These are phyloP conservation scores for Kazachstania psychrophila DNA, from an alignment of 805 yeast genomes.

Conservation along the genomic window DNA sequence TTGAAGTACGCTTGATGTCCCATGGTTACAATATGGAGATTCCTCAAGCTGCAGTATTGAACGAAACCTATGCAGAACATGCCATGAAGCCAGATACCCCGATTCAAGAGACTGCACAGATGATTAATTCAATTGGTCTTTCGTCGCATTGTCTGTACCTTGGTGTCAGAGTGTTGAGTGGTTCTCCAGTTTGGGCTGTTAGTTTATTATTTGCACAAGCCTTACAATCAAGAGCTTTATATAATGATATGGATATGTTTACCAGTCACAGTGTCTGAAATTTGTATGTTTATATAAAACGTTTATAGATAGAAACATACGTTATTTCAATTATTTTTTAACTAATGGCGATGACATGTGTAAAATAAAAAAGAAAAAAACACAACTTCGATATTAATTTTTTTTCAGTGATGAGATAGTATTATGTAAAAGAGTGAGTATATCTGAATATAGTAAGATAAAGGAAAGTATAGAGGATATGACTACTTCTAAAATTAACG, in stretches of 20 bases:
- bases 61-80: slow-evolving; percentile 48
- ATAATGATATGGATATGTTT: slow-evolving; percentile 12
- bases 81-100: slow-evolving; percentile 41
- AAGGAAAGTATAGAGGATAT: too few relatives aligned
- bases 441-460: too few relatives aligned
- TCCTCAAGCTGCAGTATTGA: slow-evolving; percentile 46
- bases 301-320: not conserved
- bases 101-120: slow-evolving; percentile 35
- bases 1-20: slow-evolving; percentile 49
- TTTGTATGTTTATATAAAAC: not conserved
- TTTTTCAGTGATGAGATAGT: too few relatives aligned
- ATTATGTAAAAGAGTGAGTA: too few relatives aligned
- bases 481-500: slow-evolving; percentile 30
- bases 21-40: slow-evolving; percentile 39
- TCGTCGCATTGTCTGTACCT: slow-evolving; percentile 50
- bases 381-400: too few relatives aligned
- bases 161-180: slow-evolving; percentile 68
- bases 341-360: too few relatives aligned
- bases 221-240: slow-evolving; percentile 53
- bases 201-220: slow-evolving; percentile 73
- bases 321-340: too few relatives aligned
- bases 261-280: not conserved
- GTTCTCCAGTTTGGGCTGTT: slow-evolving; percentile 80
- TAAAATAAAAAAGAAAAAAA: too few relatives aligned
- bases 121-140: slow-evolving; percentile 40